Percentiles rank a stretch among this genome's conserved stretches.
These are phyloP conservation scores for Biscogniauxia mediterranea DNA, from an alignment of 2,329 filamentous ascomycete genomes.

Conservation along the genomic window DNA sequence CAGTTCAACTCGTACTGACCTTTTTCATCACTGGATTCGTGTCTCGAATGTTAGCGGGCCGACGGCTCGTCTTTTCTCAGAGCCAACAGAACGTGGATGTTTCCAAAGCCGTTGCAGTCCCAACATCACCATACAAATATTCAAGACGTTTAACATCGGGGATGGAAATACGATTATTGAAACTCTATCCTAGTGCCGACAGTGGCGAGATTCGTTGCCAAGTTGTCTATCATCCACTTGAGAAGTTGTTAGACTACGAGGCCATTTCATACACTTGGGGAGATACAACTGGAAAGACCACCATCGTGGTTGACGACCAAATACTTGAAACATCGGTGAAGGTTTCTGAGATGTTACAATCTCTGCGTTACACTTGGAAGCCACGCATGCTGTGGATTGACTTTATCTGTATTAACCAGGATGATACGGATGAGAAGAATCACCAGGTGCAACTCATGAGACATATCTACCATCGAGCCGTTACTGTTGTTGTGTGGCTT, in stretches of 20 bases:
- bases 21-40: background rate
- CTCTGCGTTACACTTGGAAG: constrained; percentile 6
- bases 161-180: constrained; percentile 5
- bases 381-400: constrained; percentile 18
- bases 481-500: constrained; percentile 15
- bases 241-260: constrained; percentile 6
- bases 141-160: constrained; percentile 2
- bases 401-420: constrained; percentile 16
- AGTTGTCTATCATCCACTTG: constrained; percentile 5
- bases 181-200: constrained; percentile 1
- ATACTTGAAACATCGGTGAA: constrained; percentile 12
- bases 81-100: background rate
- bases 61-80: background rate
- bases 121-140: background rate
- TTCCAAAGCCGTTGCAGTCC: background rate
- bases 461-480: constrained; percentile 15
- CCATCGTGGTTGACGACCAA: constrained; percentile 7
- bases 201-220: constrained; percentile 4
- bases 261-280: constrained; percentile 23
- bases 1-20: background rate
- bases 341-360: constrained; percentile 7
- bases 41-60: background rate
- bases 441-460: constrained; percentile 15
- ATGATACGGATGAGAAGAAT: constrained; percentile 11
- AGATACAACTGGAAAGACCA: constrained; percentile 5